These are phyloP conservation scores for Scheffersomyces quercinus DNA, from an alignment of 1,139 yeast species.

Conservation along the genomic window DNA sequence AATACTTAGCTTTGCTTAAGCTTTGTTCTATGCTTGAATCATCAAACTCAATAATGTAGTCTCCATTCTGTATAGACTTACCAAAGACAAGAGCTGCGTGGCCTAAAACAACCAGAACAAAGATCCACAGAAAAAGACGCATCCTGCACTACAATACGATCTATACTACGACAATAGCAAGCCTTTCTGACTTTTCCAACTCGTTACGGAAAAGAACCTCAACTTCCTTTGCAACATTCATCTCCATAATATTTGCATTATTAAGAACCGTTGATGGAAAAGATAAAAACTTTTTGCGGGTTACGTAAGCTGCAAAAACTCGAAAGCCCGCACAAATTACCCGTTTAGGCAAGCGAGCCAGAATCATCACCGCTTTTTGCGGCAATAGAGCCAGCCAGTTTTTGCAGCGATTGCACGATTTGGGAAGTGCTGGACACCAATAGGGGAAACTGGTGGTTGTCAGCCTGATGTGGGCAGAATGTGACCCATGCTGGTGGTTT, in stretches of 20 bases:
- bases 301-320: not conserved
- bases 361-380: not conserved
- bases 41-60: constrained; percentile 17
- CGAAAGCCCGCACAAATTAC: not conserved
- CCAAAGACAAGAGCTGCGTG: not conserved
- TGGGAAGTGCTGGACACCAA: not conserved
- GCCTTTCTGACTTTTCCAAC: too few species aligned
- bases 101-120: too few species aligned
- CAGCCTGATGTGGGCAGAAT: too few species aligned
- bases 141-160: too few species aligned
- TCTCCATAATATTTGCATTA: not conserved
- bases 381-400: not conserved
- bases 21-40: constrained; percentile 18
- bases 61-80: not conserved
- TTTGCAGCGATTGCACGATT: not conserved
- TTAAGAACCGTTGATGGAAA: not conserved
- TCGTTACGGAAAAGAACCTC: too few species aligned
- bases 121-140: too few species aligned
- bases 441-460: not conserved
- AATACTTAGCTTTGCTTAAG: constrained; percentile 25
- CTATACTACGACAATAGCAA: too few species aligned
- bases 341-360: not conserved
- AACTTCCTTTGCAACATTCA: too few species aligned
- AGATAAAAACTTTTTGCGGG: constrained; percentile 1
- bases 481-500: too few species aligned